phyloP scores from a whole-genome alignment of 192 early-diverging fungal species.

The Radiomyces spectabilis region DNA sequence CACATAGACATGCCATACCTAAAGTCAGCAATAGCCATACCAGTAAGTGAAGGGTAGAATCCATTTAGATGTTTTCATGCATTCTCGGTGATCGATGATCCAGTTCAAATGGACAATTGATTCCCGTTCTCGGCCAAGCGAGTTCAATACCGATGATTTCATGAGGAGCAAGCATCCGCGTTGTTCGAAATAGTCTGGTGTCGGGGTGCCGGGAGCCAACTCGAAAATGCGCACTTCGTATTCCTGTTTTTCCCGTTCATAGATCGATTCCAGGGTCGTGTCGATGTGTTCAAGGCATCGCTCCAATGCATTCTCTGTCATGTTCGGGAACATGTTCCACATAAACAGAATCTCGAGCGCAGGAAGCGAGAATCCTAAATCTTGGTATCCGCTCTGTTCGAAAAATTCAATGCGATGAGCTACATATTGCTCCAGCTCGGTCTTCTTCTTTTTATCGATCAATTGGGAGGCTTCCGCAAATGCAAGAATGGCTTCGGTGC shows the following conservation, averaged over 20 bases:
- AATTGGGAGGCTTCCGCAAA: constrained; percentile 44
- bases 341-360: constrained; percentile 41
- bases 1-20: background rate
- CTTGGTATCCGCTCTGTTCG: constrained; percentile 33
- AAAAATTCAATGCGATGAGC: constrained; percentile 39
- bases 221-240: constrained; percentile 27
- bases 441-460: constrained; percentile 38
- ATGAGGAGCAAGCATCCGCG: constrained; percentile 38
- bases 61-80: constrained; percentile 36
- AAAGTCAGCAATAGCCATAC: constrained; percentile 5
- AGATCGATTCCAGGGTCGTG: constrained; percentile 13
- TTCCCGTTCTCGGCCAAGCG: constrained; percentile 32
- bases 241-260: constrained; percentile 33
- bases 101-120: constrained; percentile 38
- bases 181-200: constrained; percentile 34
- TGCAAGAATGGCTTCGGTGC: constrained; percentile 64
- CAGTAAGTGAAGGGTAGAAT: constrained; percentile 48
- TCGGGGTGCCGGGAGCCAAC: constrained; percentile 19
- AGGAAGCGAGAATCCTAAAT: constrained; percentile 32
- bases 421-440: constrained; percentile 43
- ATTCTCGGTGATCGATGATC: constrained; percentile 38
- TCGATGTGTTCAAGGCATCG: constrained; percentile 23
- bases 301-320: constrained; percentile 30
- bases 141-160: constrained; percentile 42
- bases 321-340: constrained; percentile 43